A percentile compares a stretch with the other conserved stretches of the same genome.
phyloP scores from a whole-genome alignment of 257 asterid genomes.

The Mitragyna speciosa region DNA sequence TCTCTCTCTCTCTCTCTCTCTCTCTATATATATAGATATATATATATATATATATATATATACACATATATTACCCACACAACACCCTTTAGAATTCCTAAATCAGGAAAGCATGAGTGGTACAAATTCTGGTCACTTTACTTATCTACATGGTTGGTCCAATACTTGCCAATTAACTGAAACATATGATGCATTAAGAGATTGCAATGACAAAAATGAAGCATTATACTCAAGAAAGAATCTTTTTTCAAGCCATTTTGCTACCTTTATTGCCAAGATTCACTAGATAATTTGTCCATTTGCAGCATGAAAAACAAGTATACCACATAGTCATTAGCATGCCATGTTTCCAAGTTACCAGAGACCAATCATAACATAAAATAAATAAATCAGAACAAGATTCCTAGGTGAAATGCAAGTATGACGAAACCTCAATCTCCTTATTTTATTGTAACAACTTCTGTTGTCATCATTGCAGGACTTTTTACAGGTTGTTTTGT shows the following conservation, averaged over 20 bases:
- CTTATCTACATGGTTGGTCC: not conserved
- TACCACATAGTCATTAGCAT: not conserved
- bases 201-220: not conserved
- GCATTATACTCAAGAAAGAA: not conserved
- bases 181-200: not conserved
- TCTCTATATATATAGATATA: no score
- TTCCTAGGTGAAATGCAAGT: not conserved
- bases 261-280: not conserved
- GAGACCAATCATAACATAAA: not conserved
- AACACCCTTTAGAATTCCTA: not conserved
- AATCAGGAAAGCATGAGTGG: not conserved
- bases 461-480: slow-evolving; percentile 49
- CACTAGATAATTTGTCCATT: not conserved
- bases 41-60: no score
- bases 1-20: no score
- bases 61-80: no score
- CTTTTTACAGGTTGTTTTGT: slow-evolving; percentile 87
- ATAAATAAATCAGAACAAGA: not conserved
- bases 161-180: not conserved
- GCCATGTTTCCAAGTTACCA: not conserved
- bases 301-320: not conserved
- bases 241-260: not conserved
- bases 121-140: not conserved
- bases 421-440: not conserved
- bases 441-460: not conserved